Conservation (phyloP, 768 basidiomycete genomes). For the Pleurotus giganteus region DNA sequence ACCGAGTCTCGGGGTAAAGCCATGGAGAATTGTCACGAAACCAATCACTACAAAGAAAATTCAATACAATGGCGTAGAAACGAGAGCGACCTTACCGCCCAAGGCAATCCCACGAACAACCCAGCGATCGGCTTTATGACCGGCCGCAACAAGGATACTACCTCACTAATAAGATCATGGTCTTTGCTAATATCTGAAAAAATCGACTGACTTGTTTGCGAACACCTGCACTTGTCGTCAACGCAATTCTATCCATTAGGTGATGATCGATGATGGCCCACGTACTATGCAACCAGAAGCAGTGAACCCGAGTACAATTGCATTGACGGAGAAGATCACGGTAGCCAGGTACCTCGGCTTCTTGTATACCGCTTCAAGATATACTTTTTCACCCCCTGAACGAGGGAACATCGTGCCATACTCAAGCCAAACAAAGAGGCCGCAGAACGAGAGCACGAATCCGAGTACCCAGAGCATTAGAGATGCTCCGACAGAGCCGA, state of each 20-base stretch:
- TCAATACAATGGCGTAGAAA: neutral
- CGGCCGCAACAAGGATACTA: slow-evolving; percentile 50
- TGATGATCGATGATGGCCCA: slow-evolving; percentile 20
- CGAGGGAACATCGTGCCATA: slow-evolving; percentile 64
- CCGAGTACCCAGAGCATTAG: slow-evolving; percentile 66
- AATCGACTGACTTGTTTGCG: slow-evolving; percentile 24
- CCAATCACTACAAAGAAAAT: slow-evolving; percentile 37
- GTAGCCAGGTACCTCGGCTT: slow-evolving; percentile 47
- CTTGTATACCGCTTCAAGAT: slow-evolving; percentile 54
- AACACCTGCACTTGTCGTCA: slow-evolving; percentile 21
- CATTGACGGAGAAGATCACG: slow-evolving; percentile 44
- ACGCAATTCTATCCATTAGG: slow-evolving; percentile 15
- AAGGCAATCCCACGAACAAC: slow-evolving; percentile 57
- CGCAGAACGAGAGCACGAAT: slow-evolving; percentile 55
- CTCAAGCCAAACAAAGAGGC: slow-evolving; percentile 62
- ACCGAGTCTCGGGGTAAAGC: slow-evolving; percentile 46
- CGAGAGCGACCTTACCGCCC: slow-evolving; percentile 34
- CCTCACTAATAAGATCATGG: neutral
- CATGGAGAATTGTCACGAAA: slow-evolving; percentile 51
- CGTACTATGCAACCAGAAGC: slow-evolving; percentile 47
- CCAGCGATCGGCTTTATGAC: slow-evolving; percentile 40
- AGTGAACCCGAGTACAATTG: slow-evolving; percentile 39
- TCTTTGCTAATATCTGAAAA: neutral
- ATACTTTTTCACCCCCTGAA: slow-evolving; percentile 63
- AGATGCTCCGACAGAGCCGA: slow-evolving; percentile 58